Percentiles rank a stretch among this genome's conserved stretches.
Conservation (phyloP, 2,329 filamentous ascomycete genomes). For the Raffaelea arxii region DNA sequence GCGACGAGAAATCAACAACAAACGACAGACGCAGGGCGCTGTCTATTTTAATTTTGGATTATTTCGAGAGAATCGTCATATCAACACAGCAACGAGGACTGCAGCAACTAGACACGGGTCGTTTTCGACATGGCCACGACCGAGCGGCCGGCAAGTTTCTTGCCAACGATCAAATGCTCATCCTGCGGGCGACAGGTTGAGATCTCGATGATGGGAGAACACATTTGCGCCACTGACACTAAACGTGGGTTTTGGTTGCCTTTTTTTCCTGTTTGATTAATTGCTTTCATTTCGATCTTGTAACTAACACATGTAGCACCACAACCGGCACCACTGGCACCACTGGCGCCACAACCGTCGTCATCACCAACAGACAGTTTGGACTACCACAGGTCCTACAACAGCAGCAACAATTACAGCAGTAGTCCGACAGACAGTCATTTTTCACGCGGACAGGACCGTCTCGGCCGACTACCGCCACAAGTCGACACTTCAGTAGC, state of each 20-base stretch:
- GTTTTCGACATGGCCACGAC: no score
- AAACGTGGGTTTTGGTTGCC: slow-evolving; percentile 28
- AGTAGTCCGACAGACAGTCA: not conserved
- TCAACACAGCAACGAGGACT: not conserved
- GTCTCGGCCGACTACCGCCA: slow-evolving; percentile 37
- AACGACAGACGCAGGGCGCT: no score
- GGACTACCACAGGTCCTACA: slow-evolving; percentile 21
- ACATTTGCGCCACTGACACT: slow-evolving; percentile 53
- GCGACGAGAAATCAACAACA: not conserved
- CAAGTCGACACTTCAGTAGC: slow-evolving; percentile 47
- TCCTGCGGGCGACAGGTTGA: slow-evolving; percentile 68
- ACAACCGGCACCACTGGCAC: not conserved
- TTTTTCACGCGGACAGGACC: slow-evolving; percentile 26
- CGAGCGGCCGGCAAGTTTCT: slow-evolving; percentile 49
- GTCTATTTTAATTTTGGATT: not conserved
- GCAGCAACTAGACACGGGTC: no score
- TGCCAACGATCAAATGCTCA: slow-evolving; percentile 84
- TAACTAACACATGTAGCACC: not conserved
- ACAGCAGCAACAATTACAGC: not conserved
- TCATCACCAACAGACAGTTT: slow-evolving; percentile 14
- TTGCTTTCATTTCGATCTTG: not conserved
- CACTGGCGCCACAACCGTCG: slow-evolving; percentile 1
- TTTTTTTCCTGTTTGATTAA: not conserved
- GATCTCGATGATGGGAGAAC: slow-evolving; percentile 78
- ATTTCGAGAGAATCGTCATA: not conserved